Evolutionary conservation across 768 basidiomycete genomes (phyloP), one percentile per base, ranked within the genome.

Genomic region (Rhizopogon roseolus): DNA sequence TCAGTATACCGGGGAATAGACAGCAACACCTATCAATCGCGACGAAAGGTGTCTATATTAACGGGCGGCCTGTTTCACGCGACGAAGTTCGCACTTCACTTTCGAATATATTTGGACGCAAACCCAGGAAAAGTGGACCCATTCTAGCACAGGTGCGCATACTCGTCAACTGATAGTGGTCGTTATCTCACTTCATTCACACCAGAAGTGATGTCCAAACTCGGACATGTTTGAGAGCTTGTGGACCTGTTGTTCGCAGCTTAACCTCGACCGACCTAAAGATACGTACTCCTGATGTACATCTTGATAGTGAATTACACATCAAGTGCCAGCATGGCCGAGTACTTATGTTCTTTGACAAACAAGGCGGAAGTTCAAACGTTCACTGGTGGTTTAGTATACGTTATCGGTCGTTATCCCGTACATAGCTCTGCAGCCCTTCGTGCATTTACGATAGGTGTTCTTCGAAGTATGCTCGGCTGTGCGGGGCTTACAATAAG

Each of bases 41-140:
- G 29, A 65, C 64, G 1, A 49, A 65, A 38, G 66, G 67, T 2
- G 66, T 53, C 43, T 56, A 45, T 49, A 59, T 68, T 1, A 59
- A 70, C 32, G 67, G 67, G 32, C 58, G 59, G 34, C 32, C 53
- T 22, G 61, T 53, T 48, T 57, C 66, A 29, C 57, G 46, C 9
- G 55, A 5, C 22, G 57, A 60, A 6, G 64, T 66, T 32, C 32
- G 7, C 41, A 13, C 32, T 32, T 44, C 45, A n/a, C 59, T 68
- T n/a, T 43, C 60, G 56, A 32, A 66, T 27, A 36, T 48, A 3
- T 48, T 52, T 50, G 51, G 51, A 48, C 10, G 11, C 22, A 49
- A 25, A 25, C 8, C 36, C 16, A 36, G 46, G 46, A 48, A 6
- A 48, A 36, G 34, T 25, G 46, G 46, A 16, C 46, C 46, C 4